Conservation (phyloP, 2,329 filamentous ascomycete species). For the Aspergillus ibericus region DNA sequence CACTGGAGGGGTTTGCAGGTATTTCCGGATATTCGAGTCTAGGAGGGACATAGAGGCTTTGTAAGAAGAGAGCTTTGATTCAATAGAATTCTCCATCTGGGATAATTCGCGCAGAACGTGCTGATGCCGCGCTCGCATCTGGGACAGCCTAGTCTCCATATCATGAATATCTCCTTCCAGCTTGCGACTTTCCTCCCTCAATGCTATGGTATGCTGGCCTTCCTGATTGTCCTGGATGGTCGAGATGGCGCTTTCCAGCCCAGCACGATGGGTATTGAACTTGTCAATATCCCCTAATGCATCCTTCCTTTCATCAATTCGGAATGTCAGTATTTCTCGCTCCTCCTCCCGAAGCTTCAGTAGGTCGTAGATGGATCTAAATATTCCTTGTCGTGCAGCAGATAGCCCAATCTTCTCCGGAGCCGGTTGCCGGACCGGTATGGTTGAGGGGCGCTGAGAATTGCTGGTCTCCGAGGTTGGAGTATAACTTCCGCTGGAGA, state of each 20-base stretch:
- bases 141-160: conserved; percentile 56
- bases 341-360: conserved; percentile 59
- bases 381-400: conserved; percentile 57
- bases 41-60: conserved; percentile 56
- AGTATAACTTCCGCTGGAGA: conserved; percentile 49
- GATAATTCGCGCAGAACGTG: conserved; percentile 54
- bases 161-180: conserved; percentile 59
- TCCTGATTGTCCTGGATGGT: conserved; percentile 50
- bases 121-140: conserved; percentile 57
- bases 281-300: conserved; percentile 53
- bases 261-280: conserved; percentile 52
- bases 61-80: conserved; percentile 61
- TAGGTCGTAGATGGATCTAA: conserved; percentile 57
- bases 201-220: conserved; percentile 42
- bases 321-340: conserved; percentile 49
- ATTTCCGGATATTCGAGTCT: conserved; percentile 55
- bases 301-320: conserved; percentile 46
- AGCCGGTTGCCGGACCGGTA: conserved; percentile 41
- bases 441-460: conserved; percentile 36
- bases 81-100: conserved; percentile 56
- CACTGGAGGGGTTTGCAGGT: conserved; percentile 51
- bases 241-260: conserved; percentile 53
- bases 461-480: conserved; percentile 31
- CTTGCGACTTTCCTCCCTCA: conserved; percentile 52
- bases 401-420: conserved; percentile 53